Conservation (phyloP, 768 basidiomycete species). For the Tricholoma hemisulphureum region DNA sequence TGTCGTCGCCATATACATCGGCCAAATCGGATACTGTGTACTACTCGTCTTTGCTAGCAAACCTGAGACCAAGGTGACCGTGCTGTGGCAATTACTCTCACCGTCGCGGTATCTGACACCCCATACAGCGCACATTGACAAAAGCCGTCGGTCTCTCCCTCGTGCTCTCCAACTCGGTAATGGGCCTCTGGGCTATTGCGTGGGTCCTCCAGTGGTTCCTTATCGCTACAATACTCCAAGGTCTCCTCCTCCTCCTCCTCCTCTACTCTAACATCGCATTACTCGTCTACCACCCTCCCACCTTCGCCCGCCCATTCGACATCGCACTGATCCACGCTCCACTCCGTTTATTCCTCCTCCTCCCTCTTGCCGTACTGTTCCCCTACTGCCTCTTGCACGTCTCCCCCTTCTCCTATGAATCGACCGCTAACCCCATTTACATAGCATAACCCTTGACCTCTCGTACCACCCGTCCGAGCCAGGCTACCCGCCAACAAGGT, state of each 20-base stretch:
- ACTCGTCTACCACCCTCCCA: conserved; percentile 68
- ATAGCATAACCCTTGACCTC: conserved; percentile 68
- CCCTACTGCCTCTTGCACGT: conserved; percentile 58
- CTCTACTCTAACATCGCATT: conserved; percentile 79
- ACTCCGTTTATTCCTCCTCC: conserved; percentile 63
- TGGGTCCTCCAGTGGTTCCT: conserved; percentile 80
- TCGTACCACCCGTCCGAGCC: conserved; percentile 46
- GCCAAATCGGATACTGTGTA: conserved; percentile 81
- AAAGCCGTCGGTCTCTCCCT: conserved; percentile 81
- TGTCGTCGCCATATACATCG: conserved; percentile 56
- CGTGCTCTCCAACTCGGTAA: conserved; percentile 75
- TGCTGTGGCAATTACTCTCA: no score
- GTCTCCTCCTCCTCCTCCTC: conserved; percentile 66
- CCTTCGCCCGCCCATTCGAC: conserved; percentile 63
- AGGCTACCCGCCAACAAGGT: conserved; percentile 47
- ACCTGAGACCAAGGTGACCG: conserved; percentile 67
- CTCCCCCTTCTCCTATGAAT: not conserved
- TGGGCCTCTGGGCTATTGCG: conserved; percentile 77
- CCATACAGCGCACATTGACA: conserved; percentile 47
- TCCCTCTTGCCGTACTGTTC: conserved; percentile 59
- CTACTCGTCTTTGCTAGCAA: conserved; percentile 70
- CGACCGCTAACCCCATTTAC: not conserved
- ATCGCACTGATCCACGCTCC: conserved; percentile 86
- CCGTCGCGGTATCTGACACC: not conserved
- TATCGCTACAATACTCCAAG: conserved; percentile 69